Evolutionary conservation across 2,329 filamentous ascomycete genomes (phyloP), one percentile per base, ranked within the genome.

Genomic region (Colletotrichum sp.): DNA sequence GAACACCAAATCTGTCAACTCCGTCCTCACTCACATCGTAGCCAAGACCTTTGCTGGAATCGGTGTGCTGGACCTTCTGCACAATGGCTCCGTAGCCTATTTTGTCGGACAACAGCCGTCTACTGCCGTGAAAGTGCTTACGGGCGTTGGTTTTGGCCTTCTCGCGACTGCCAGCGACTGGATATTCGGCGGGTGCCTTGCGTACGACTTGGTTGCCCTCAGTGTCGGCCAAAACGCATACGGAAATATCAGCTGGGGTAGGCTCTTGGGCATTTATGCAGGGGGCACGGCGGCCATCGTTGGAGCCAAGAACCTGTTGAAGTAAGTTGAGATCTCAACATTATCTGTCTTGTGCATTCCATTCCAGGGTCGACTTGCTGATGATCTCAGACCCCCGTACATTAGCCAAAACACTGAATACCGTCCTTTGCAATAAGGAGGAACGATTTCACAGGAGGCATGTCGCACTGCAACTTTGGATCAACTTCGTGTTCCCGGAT

Each of bases 21-120:
- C 88, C n/a, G 81, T 91, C 57, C 87, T 92, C 57, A 92, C 90
- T 0, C 89, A 92, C 79, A 80, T 91, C 67, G 90, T 91, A 5
- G 85, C 89, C 13, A 92, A 92, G 81, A 91, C 90, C 0, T 92
- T 92, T 78, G 90, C 90, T 0, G 90, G 91, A 8, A 92, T 92
- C 72, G 90, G 90, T 8, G 87, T 92, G 3, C 84, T 92, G 6
- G 91, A 92, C 77, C 83, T 92, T 13, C 80, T 92, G 55, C 90
- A 92, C 83, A 92, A 92, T 78, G 88, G 88, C 3, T 87, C 87
- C 0, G 90, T 90, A 0, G 90, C 89, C 2, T 92, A 89, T 80
- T 91, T 88, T 81, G 85, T 87, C 39, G 86, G 88, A 66, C 82
- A 88, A 30, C 81, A 85, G 3, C 88, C 90, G 2, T 86, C 82